phyloP scores from a whole-genome alignment of 2,329 filamentous ascomycete genomes.

The Talaromyces sp. region DNA sequence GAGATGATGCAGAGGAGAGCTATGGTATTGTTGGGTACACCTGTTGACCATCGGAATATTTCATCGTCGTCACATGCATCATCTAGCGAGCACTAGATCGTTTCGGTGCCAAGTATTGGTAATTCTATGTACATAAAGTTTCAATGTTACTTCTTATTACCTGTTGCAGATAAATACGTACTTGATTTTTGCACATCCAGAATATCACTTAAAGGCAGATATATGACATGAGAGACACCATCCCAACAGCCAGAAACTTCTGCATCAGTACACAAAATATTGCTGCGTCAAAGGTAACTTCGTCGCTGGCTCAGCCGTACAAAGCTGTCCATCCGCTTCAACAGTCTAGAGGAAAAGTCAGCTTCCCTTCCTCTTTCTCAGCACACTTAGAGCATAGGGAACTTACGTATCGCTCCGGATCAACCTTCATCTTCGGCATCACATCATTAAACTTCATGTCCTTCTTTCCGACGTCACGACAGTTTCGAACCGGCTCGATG shows the following conservation, averaged over 20 bases:
- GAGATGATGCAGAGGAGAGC: conserved; percentile 19
- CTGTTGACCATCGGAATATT: conserved; percentile 2
- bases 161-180: neutral
- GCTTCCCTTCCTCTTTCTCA: neutral
- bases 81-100: neutral
- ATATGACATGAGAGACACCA: neutral
- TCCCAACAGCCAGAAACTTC: neutral
- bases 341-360: conserved; percentile 51
- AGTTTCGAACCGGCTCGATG: conserved; percentile 73
- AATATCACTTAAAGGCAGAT: neutral
- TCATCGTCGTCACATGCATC: neutral
- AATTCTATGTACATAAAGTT: neutral
- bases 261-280: conserved; percentile 67
- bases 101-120: neutral
- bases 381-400: neutral
- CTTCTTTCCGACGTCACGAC: conserved; percentile 69
- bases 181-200: neutral
- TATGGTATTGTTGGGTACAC: conserved; percentile 16
- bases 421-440: conserved; percentile 84
- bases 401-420: conserved; percentile 77
- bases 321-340: conserved; percentile 74
- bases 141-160: neutral
- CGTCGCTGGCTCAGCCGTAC: conserved; percentile 67
- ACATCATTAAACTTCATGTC: conserved; percentile 88
- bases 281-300: conserved; percentile 71